phyloP scores from a whole-genome alignment of 129 eudicot genomes.

The Helichrysum umbraculigerum region DNA sequence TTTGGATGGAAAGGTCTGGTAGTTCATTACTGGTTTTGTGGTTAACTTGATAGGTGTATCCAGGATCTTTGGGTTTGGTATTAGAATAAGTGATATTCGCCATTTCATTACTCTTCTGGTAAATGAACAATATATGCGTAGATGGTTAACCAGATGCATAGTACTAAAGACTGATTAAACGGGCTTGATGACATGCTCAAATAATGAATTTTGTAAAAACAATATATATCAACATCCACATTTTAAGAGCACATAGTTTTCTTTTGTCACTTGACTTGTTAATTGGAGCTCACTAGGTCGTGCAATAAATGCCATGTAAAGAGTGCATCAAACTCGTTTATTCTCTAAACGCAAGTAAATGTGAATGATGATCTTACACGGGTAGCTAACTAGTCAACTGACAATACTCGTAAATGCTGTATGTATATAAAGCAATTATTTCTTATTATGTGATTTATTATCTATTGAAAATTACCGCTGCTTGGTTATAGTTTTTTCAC shows the following conservation, averaged over 20 bases:
- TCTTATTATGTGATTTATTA: slow-evolving; percentile 5
- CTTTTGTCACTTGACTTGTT: background rate
- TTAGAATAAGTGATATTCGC: background rate
- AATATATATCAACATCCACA: background rate
- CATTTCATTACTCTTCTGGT: background rate
- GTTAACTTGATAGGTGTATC: background rate
- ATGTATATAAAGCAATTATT: background rate
- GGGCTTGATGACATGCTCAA: background rate
- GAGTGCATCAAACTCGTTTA: background rate
- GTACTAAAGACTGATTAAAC: background rate
- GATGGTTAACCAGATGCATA: slow-evolving; percentile 4
- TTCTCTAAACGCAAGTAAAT: background rate
- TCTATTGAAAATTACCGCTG: background rate
- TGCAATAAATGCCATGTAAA: background rate
- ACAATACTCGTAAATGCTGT: background rate
- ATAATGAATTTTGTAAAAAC: background rate
- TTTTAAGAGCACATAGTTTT: background rate
- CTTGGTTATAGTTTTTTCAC: background rate
- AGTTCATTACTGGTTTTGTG: background rate
- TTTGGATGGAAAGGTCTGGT: background rate
- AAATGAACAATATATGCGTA: background rate
- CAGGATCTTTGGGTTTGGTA: background rate
- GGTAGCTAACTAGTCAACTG: background rate
- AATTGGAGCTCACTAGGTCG: background rate
- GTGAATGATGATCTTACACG: background rate